Base-by-base conservation (phyloP, 306 rosid genomes). In the Pueraria montana region DNA sequence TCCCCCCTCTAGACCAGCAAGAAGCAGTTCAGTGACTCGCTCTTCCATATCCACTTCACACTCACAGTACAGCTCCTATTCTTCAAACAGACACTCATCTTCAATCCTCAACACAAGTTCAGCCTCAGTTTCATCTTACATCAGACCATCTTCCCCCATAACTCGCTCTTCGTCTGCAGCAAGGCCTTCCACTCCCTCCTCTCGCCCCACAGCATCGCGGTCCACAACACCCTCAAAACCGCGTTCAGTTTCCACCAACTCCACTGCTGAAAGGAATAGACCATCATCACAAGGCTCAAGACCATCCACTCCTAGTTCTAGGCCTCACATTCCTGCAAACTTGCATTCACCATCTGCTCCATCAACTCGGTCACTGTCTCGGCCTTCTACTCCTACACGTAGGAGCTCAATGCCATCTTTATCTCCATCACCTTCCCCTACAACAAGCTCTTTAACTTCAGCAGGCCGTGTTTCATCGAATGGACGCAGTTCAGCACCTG, bases 1-100 rank as follows among this genome's bases (percentile, higher is more conserved):
- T 86, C 87, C 94, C 42, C 87, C 94, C 48, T 73, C 93, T 53
- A 92, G 97, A 87, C 93, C 99, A 49, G 76, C 94, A 68, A 91
- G 99, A 91, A 96, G 98, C 95, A 96, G 97, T 85, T 96, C 99
- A 2, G 97, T 89, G 73, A 89, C 98, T 66, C 99, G 98, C 26
- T 58, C 92, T 74, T 88, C 98, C 42, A 68, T 87, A 65, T 96
- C 96, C 72, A 83, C 10, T 49, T 68, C 87, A 27, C 85, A 91
- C 72, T 90, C 97, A 49, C 88, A 91, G 69, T 90, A 90, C 80
- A 90, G 45, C 85, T 82, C 83, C 79, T 89, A 88, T 69, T 89
- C 99, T 80, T 88, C 97, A 77, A 96, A 90, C 86, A 91, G 97
- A 88, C 71, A 89, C 79, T 78, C 90, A 79, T 87, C 91, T 45